Evolutionary conservation across 2,329 filamentous ascomycete species (phyloP), one percentile per base, ranked within the genome.

Genomic region (Venturia nashicola): DNA sequence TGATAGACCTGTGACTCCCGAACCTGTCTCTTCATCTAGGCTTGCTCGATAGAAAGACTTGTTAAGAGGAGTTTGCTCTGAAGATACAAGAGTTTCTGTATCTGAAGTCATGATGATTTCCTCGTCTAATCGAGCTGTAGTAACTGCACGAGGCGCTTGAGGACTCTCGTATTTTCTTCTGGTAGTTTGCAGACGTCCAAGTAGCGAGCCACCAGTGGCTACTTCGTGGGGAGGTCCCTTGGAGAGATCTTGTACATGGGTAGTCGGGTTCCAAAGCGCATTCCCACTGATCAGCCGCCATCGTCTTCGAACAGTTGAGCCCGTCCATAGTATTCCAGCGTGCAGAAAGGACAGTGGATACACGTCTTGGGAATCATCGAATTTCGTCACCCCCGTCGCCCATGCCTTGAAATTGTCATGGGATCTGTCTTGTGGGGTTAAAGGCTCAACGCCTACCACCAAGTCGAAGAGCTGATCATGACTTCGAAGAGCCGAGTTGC

Each of bases 351-450:
- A 76, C 0, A 77, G 71, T 0, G 78, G 78, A 51, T 76, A 79
- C 4, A 79, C 72, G 63, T 80, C 78, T 65, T 73, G 73, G 2
- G 76, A 77, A 61, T 78, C 76, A 59, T 79, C 76, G 64, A 77
- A 76, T 5, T 70, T 72, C 5, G 76, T 79, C 18, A 76, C 70
- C 0, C 76, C 71, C 0, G 76, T 76, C 0, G 74, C 74, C 78
- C 78, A 80, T 1, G 62, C 66, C 59, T 68, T 73, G 66, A 80
- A 80, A 0, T 74, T 72, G 0, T 69, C 64, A 62, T 77, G 76
- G 5, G 57, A 27, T 12, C 14, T 3, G 14, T 16, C 5, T 5
- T 59, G 34, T 16, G n/a, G 32, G 9, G 32, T 14, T 20, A 40
- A 8, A 9, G 27, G 14, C 18, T 64, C 34, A 14, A 44, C 32